Conservation (phyloP, 202 grass and related monocot genomes). For the Setaria viridis region DNA sequence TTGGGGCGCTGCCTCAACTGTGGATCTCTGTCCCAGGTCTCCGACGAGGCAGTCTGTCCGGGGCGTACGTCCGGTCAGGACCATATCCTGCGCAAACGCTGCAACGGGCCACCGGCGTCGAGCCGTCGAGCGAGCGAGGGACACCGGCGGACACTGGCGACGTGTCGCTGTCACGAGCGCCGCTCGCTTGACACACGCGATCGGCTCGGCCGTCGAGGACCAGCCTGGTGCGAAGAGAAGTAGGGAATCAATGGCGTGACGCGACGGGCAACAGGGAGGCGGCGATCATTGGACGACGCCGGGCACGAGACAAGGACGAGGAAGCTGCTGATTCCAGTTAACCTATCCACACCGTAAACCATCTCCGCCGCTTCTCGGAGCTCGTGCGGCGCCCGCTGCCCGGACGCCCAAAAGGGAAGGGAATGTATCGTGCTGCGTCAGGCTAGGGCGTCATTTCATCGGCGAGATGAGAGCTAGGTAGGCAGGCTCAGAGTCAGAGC, state of each 20-base stretch:
- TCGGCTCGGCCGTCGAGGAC: not conserved
- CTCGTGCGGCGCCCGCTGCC: not conserved
- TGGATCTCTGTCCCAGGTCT: not conserved
- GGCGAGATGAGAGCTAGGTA: not conserved
- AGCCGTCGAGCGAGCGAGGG: not conserved
- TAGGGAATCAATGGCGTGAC: not conserved
- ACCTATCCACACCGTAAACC: not conserved
- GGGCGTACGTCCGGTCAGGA: not conserved
- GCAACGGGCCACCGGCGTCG: not conserved
- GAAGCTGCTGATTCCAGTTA: slow-evolving; percentile 16
- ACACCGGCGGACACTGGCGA: not conserved
- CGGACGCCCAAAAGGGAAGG: not conserved
- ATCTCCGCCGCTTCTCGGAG: not conserved
- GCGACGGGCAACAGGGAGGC: not conserved
- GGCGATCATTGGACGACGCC: not conserved
- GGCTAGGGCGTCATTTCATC: not conserved
- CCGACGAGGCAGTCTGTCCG: not conserved
- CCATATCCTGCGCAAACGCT: not conserved
- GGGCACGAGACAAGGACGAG: not conserved
- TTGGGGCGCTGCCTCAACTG: not conserved
- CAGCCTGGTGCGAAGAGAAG: not conserved
- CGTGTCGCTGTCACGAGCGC: not conserved
- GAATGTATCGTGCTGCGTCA: not conserved
- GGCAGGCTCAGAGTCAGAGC: not conserved
- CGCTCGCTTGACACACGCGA: not conserved